phyloP scores from a whole-genome alignment of 2,329 filamentous ascomycete species.

The Sordariomycetes sp. region DNA sequence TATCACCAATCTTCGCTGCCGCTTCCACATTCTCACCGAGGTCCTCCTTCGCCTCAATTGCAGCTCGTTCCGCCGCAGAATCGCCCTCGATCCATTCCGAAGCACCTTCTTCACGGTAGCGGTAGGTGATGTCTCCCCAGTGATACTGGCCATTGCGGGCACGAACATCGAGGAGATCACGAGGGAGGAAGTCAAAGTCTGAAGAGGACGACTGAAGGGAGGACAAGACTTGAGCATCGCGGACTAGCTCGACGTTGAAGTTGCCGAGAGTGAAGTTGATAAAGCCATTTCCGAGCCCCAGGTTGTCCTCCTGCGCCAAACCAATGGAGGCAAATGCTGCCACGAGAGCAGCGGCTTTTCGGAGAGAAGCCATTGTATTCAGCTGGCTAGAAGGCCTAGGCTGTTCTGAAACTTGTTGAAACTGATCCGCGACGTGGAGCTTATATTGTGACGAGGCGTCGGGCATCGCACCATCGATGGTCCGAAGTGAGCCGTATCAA shows the following conservation, averaged over 20 bases:
- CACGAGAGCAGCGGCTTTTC: no score
- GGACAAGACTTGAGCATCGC: conserved; percentile 35
- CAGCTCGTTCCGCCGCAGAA: conserved; percentile 29
- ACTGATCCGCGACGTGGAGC: no score
- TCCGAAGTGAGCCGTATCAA: no score
- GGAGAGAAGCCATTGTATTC: no score
- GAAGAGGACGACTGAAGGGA: conserved; percentile 31
- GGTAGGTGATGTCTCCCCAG: conserved; percentile 46
- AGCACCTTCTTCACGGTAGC: conserved; percentile 33
- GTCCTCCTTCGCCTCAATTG: conserved; percentile 14
- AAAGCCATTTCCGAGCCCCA: conserved; percentile 29
- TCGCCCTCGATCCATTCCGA: conserved; percentile 35
- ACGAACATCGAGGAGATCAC: conserved; percentile 35
- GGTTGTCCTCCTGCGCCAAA: conserved; percentile 14
- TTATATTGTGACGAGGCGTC: no score
- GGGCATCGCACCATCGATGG: no score
- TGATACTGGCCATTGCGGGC: conserved; percentile 46
- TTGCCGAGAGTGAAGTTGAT: conserved; percentile 27
- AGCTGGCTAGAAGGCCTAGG: no score
- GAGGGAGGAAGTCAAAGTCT: conserved; percentile 46
- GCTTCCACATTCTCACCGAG: conserved; percentile 23
- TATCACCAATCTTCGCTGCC: conserved; percentile 28
- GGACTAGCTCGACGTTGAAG: conserved; percentile 31
- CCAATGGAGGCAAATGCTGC: not conserved
- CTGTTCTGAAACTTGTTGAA: no score